phyloP scores from a whole-genome alignment of 176 grass and related monocot species.

The Oryza punctata region DNA sequence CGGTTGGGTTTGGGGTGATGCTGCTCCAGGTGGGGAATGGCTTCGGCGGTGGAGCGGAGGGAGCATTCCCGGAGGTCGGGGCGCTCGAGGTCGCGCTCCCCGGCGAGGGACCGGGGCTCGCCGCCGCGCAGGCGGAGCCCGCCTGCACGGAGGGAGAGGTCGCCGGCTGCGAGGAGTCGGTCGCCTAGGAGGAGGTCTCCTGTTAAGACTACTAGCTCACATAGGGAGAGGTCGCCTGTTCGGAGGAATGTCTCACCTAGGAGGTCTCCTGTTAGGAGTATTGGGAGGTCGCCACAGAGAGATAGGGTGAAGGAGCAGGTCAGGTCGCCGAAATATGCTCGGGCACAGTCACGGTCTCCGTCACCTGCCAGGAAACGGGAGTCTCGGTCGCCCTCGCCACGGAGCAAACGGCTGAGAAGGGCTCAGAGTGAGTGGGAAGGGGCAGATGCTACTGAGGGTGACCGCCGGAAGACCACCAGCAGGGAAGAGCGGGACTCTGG shows the following conservation, averaged over 20 bases:
- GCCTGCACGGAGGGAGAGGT: slow-evolving; percentile 59
- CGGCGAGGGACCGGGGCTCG: slow-evolving; percentile 51
- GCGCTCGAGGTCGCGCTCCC: slow-evolving; percentile 53
- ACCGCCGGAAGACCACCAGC: not conserved
- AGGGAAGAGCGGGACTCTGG: slow-evolving; percentile 42
- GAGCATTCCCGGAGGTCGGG: slow-evolving; percentile 41
- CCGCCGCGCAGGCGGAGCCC: slow-evolving; percentile 41
- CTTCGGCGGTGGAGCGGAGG: slow-evolving; percentile 62
- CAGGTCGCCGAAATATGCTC: slow-evolving; percentile 44
- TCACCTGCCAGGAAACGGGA: slow-evolving; percentile 23
- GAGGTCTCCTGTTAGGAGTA: slow-evolving; percentile 37
- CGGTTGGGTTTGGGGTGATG: not conserved
- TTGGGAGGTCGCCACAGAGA: slow-evolving; percentile 39
- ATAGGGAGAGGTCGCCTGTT: slow-evolving; percentile 36
- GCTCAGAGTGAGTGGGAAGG: slow-evolving; percentile 45
- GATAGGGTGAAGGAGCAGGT: slow-evolving; percentile 48
- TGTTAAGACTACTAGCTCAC: slow-evolving; percentile 27
- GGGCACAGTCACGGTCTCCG: slow-evolving; percentile 29
- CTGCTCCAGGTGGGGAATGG: slow-evolving; percentile 55
- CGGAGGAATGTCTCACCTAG: slow-evolving; percentile 38
- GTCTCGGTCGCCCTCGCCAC: slow-evolving; percentile 49
- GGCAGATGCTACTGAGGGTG: slow-evolving; percentile 30
- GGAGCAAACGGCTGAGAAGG: slow-evolving; percentile 56
- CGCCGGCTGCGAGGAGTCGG: slow-evolving; percentile 38
- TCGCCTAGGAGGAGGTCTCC: slow-evolving; percentile 44